Percentiles rank a stretch among this genome's conserved stretches.
phyloP scores from a whole-genome alignment of 805 yeast species.

The Sporopachydermia quercuum region DNA sequence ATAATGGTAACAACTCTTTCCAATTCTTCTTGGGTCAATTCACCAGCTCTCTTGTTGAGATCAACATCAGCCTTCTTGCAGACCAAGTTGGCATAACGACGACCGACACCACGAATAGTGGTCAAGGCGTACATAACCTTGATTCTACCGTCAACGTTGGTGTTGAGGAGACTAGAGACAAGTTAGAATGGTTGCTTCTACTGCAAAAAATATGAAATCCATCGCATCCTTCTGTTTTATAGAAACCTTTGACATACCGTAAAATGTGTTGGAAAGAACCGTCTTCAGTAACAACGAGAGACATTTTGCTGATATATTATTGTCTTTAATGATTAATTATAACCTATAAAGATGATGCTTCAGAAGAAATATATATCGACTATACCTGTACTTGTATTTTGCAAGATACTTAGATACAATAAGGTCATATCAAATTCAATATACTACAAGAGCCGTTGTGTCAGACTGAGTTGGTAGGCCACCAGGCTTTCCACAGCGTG shows the following conservation, averaged over 20 bases:
- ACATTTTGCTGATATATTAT: conserved; percentile 38
- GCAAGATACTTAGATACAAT: too few relatives aligned
- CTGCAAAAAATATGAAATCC: background rate
- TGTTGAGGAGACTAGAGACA: conserved; percentile 81
- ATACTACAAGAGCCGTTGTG: too few relatives aligned
- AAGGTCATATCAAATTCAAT: too few relatives aligned
- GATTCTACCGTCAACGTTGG: conserved; percentile 99
- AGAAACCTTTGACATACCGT: conserved; percentile 57
- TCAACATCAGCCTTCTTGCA: conserved; percentile 99
- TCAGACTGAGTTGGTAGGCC: too few relatives aligned
- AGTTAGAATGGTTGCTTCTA: background rate
- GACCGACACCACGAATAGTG: conserved; percentile 99
- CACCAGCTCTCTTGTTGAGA: conserved; percentile 99
- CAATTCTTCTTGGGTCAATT: conserved; percentile 99
- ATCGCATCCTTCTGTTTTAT: background rate
- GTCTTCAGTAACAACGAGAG: conserved; percentile 97
- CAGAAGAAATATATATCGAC: too few relatives aligned
- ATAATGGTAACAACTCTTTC: conserved; percentile 99
- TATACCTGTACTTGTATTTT: too few relatives aligned
- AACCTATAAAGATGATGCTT: too few relatives aligned
- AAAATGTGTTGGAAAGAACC: conserved; percentile 99
- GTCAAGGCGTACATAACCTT: conserved; percentile 99
- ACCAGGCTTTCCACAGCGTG: too few relatives aligned
- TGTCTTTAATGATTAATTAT: too few relatives aligned
- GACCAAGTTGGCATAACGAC: conserved; percentile 99